phyloP scores from a whole-genome alignment of 1,284 basidiomycete genomes.

The Heterobasidion irregulare region DNA sequence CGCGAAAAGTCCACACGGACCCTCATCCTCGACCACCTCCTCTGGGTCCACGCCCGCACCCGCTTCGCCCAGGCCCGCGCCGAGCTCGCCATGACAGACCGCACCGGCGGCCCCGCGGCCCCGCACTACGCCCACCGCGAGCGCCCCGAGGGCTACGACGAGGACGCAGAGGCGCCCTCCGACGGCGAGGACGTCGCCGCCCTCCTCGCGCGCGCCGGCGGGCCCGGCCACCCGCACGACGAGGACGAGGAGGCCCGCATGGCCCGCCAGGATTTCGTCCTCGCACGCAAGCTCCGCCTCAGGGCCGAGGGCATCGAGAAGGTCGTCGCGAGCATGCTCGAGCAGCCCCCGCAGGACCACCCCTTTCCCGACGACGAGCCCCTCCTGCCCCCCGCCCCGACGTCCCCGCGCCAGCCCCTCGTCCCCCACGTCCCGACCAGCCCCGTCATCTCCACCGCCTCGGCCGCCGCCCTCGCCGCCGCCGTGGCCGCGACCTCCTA shows the following conservation, averaged over 20 bases:
- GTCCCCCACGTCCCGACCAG: neutral
- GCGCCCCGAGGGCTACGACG: slow-evolving; percentile 65
- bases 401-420: slow-evolving; percentile 16
- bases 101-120: slow-evolving; percentile 55
- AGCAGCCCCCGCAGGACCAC: slow-evolving; percentile 57
- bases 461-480: slow-evolving; percentile 3
- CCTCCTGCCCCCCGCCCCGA: slow-evolving; percentile 9
- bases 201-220: slow-evolving; percentile 44
- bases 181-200: slow-evolving; percentile 52
- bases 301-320: slow-evolving; percentile 74
- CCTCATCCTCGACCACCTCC: slow-evolving; percentile 74
- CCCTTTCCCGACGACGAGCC: slow-evolving; percentile 35
- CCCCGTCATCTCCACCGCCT: no score
- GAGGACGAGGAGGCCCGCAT: slow-evolving; percentile 53
- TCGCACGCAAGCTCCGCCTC: slow-evolving; percentile 54
- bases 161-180: slow-evolving; percentile 55
- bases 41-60: slow-evolving; percentile 77
- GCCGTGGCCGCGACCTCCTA: slow-evolving; percentile 14
- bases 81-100: slow-evolving; percentile 74
- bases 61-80: slow-evolving; percentile 73
- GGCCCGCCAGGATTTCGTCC: slow-evolving; percentile 46
- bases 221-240: slow-evolving; percentile 39
- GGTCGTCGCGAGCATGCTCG: slow-evolving; percentile 70
- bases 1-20: slow-evolving; percentile 74
- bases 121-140: slow-evolving; percentile 48